A percentile compares a stretch with the other conserved stretches of the same genome.
Evolutionary conservation across 805 yeast species (phyloP).

Genomic region (Yamadazyma akitaensis): DNA sequence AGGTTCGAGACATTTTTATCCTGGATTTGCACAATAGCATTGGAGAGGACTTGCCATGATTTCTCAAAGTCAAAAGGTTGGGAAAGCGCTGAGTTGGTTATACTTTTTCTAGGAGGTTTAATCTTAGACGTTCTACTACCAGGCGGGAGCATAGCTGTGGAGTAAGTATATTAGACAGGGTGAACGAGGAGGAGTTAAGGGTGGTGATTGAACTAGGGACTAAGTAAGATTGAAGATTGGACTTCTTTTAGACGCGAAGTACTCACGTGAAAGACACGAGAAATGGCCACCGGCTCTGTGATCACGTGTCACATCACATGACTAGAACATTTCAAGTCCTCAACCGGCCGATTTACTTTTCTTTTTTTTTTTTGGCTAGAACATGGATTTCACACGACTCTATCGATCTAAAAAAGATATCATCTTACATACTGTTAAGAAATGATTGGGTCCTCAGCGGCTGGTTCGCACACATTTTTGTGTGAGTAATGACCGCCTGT

Average conservation of each 20-base stretch:
- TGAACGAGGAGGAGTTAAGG: too few species aligned
- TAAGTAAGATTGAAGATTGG: background rate
- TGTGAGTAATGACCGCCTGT: background rate
- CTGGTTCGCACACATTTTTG: background rate
- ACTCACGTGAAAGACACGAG: background rate
- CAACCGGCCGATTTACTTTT: too few species aligned
- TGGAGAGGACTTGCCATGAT: constrained; percentile 61
- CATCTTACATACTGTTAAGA: background rate
- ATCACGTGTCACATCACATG: background rate
- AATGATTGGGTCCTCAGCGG: background rate
- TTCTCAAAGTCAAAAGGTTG: constrained; percentile 54
- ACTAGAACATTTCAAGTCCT: too few species aligned
- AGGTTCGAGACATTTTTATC: constrained; percentile 66
- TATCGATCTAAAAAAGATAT: too few species aligned
- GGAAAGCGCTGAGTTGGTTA: constrained; percentile 16
- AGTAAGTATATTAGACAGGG: background rate
- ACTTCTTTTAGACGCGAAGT: background rate
- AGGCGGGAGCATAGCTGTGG: constrained; percentile 22
- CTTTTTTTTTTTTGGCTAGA: too few species aligned
- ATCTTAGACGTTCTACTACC: constrained; percentile 54
- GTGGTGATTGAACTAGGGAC: too few species aligned
- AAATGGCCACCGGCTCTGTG: too few species aligned
- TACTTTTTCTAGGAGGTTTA: constrained; percentile 58
- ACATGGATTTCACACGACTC: too few species aligned
- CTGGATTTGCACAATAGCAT: constrained; percentile 72